Evolutionary conservation across 2,329 filamentous ascomycete species (phyloP).

Genomic region (Claviceps digitariae): DNA sequence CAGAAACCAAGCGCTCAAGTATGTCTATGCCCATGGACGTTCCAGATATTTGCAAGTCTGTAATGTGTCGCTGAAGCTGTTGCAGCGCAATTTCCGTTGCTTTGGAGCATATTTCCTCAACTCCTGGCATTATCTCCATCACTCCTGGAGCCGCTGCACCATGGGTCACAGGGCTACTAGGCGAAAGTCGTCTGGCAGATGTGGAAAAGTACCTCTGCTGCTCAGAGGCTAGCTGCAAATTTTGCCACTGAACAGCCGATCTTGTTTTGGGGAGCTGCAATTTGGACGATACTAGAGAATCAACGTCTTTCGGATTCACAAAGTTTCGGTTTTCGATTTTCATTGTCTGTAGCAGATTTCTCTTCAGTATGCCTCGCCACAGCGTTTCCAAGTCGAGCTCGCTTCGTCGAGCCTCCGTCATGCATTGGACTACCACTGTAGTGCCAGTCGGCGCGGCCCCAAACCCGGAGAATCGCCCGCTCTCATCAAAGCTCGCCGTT

Average conservation of each 20-base stretch:
- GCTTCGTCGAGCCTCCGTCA: conserved; percentile 38
- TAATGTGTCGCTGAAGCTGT: conserved; percentile 16
- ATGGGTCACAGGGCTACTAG: background rate
- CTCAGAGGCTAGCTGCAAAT: conserved; percentile 20
- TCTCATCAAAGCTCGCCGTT: conserved; percentile 29
- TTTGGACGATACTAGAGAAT: conserved; percentile 17
- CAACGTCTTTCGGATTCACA: conserved; percentile 15
- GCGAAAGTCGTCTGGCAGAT: conserved; percentile 12
- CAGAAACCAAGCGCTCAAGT: conserved; percentile 24
- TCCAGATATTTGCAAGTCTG: conserved; percentile 26
- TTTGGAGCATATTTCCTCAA: background rate
- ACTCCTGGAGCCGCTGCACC: background rate
- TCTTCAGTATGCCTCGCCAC: conserved; percentile 31
- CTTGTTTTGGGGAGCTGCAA: conserved; percentile 19
- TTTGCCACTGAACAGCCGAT: conserved; percentile 22
- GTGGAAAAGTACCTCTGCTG: conserved; percentile 23
- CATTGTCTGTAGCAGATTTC: conserved; percentile 18
- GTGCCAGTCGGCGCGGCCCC: conserved; percentile 38
- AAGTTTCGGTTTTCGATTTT: conserved; percentile 16
- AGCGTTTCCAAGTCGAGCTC: conserved; percentile 41
- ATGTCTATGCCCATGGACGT: conserved; percentile 21
- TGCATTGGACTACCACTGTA: conserved; percentile 43
- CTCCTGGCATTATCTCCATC: background rate
- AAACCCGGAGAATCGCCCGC: conserved; percentile 62
- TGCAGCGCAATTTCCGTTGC: conserved; percentile 7